phyloP scores from a whole-genome alignment of 2,329 filamentous ascomycete genomes.

The Cercospora sojina region DNA sequence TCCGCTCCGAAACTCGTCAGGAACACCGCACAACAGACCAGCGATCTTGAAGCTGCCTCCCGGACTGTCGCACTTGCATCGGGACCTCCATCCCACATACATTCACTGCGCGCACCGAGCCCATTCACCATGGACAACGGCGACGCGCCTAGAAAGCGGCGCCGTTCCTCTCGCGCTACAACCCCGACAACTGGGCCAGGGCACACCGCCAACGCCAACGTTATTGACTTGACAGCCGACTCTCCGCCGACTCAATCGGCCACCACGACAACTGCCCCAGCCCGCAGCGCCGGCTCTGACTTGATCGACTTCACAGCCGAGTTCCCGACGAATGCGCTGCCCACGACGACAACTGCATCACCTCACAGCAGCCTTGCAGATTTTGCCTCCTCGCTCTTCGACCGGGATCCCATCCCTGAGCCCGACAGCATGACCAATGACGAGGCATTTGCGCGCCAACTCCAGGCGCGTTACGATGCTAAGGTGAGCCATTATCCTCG shows the following conservation, averaged over 20 bases:
- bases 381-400: neutral
- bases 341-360: neutral
- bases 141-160: slow-evolving; percentile 13
- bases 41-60: neutral
- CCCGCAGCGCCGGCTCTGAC: neutral
- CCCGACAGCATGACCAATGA: slow-evolving; percentile 3
- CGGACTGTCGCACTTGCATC: neutral
- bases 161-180: slow-evolving; percentile 4
- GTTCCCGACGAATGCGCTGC: neutral
- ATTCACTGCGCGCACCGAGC: neutral
- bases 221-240: slow-evolving; percentile 11
- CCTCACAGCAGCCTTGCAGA: neutral
- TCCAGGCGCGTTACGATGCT: slow-evolving; percentile 9
- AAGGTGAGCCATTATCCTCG: neutral
- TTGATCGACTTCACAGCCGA: neutral
- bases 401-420: neutral
- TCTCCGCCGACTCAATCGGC: slow-evolving; percentile 1
- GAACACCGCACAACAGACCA: neutral
- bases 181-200: neutral
- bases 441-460: slow-evolving; percentile 15
- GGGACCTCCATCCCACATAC: neutral
- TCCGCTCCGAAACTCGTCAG: neutral
- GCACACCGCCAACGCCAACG: neutral
- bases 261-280: neutral
- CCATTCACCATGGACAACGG: slow-evolving; percentile 15